Evolutionary conservation across 2,329 filamentous ascomycete genomes (phyloP), one percentile per base, ranked within the genome.

Genomic region (Cadophora sp.): DNA sequence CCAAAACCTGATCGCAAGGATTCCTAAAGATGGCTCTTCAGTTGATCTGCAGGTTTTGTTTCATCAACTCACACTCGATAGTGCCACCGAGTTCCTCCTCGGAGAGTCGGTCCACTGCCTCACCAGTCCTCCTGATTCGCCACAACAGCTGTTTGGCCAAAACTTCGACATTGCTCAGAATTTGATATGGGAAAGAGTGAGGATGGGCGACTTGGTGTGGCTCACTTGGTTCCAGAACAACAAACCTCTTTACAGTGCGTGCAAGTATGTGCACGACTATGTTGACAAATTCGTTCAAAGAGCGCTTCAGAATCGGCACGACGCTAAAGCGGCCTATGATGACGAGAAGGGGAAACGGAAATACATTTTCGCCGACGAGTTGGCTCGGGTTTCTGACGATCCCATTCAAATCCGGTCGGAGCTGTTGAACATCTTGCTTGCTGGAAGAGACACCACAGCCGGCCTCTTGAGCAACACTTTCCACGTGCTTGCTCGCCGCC

Each of bases 21-120:
- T 45, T 62, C 68, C 65, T 62, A 63, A 61, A 48, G 63, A 39
- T 70, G 70, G 70, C 68, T 64, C 36, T 0, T 77, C 73, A 83
- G 91, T 16, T 81, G 87, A 92, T 70, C 75, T 92, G 11, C 85
- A 90, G 69, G 80, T 81, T 11, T 78, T 90, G 22, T 87, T 92
- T 72, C 87, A 89, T 71, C 82, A 64, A 62, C 67, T 70, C 56
- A 79, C 77, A 39, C 70, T 80, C 11, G 77, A 80, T 70, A 79
- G 73, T 30, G 76, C 71, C 47, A 72, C 70, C 36, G 70, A 72
- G 59, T 86, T 87, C 71, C 76, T 88, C 4, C 87, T 87, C 66
- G 86, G 86, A 30, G 79, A 85, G 69, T 81, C 79, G 9, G 55
- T 59, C 20, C 81, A 75, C 61, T 30, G 27, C 6, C 27, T 30